These are phyloP conservation scores for Aureobasidium uvarum DNA, from an alignment of 2,329 filamentous ascomycete species.

Conservation along the genomic window DNA sequence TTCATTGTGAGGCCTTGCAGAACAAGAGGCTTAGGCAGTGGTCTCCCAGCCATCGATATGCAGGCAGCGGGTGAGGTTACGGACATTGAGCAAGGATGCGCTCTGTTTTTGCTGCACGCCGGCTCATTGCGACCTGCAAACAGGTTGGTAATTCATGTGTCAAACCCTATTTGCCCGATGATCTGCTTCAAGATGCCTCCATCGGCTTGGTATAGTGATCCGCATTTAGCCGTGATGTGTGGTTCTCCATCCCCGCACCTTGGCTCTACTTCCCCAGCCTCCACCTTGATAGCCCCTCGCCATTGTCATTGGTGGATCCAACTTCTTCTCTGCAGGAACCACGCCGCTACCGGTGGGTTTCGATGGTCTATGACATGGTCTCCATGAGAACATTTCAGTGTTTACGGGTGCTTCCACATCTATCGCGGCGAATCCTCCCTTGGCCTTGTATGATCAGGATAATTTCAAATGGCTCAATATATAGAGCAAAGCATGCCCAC, in stretches of 20 bases:
- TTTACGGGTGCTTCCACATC: constrained; percentile 12
- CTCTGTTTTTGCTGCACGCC: constrained; percentile 1
- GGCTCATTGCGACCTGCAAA: neutral
- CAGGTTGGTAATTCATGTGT: neutral
- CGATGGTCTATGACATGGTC: constrained; percentile 22
- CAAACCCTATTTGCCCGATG: constrained; percentile 17
- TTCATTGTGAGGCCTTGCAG: neutral
- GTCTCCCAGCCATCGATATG: neutral
- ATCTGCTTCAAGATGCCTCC: constrained; percentile 8
- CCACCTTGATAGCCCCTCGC: neutral
- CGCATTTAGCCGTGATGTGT: constrained; percentile 20
- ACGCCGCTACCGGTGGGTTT: constrained; percentile 16
- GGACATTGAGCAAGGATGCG: neutral
- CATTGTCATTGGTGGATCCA: constrained; percentile 16
- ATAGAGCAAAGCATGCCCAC: constrained; percentile 10
- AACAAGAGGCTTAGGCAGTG: neutral
- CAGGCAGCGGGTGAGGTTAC: neutral
- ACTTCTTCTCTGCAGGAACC: constrained; percentile 7
- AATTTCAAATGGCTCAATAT: constrained; percentile 6
- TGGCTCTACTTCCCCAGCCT: neutral
- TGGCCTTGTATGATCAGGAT: constrained; percentile 12
- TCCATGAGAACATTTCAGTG: constrained; percentile 5
- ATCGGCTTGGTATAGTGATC: constrained; percentile 23
- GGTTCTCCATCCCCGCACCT: neutral
- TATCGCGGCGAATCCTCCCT: neutral